Percentiles rank a stretch among this genome's conserved stretches.
Evolutionary conservation across 1,139 yeast genomes (phyloP).

Genomic region (Geotrichum aggregatum): DNA sequence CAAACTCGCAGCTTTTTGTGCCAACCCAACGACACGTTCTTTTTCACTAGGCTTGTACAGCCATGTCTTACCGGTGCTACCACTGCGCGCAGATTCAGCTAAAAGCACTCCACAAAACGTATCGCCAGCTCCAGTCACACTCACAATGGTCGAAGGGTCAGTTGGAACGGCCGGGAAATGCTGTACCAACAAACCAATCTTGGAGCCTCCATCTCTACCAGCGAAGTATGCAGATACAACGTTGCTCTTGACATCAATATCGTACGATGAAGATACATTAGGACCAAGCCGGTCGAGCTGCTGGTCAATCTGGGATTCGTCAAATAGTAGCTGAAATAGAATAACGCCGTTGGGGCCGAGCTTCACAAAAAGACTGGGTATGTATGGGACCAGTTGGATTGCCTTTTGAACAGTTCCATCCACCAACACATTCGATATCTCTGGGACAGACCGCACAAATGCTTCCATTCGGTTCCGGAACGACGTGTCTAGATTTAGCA

Average conservation of each 20-base stretch:
- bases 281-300: slow-evolving; percentile 10
- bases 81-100: slow-evolving; percentile 36
- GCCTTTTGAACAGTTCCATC: slow-evolving; percentile 65
- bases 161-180: slow-evolving; percentile 47
- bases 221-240: slow-evolving; percentile 24
- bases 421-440: slow-evolving; percentile 33
- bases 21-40: slow-evolving; percentile 39
- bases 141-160: slow-evolving; percentile 37
- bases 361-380: slow-evolving; percentile 65
- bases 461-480: slow-evolving; percentile 45
- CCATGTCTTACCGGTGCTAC: slow-evolving; percentile 27
- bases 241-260: slow-evolving; percentile 21
- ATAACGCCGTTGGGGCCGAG: slow-evolving; percentile 65
- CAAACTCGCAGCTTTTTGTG: slow-evolving; percentile 55
- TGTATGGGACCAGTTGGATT: slow-evolving; percentile 64
- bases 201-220: slow-evolving; percentile 20
- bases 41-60: slow-evolving; percentile 34
- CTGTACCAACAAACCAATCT: slow-evolving; percentile 56
- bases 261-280: background rate
- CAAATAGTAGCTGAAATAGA: slow-evolving; percentile 43
- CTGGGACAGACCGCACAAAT: slow-evolving; percentile 33
- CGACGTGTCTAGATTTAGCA: slow-evolving; percentile 49
- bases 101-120: slow-evolving; percentile 53
- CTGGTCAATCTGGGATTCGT: slow-evolving; percentile 22
- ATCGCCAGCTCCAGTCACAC: slow-evolving; percentile 72